phyloP scores from a whole-genome alignment of 495 filamentous ascomycete genomes.

The Podospora tetraspora region DNA sequence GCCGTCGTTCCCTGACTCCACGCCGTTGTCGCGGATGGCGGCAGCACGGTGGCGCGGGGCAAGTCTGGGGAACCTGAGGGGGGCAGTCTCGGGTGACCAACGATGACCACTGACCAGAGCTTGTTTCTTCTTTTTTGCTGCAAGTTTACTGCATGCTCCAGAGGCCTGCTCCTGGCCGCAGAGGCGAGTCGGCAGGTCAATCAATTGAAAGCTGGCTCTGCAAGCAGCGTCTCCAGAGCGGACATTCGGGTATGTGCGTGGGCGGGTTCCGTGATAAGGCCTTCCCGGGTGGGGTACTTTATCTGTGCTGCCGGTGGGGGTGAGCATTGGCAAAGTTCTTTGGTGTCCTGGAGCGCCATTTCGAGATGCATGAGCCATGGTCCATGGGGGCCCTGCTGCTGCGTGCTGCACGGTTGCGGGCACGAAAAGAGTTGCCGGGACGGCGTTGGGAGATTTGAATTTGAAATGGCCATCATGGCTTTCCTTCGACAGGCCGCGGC shows the following conservation, averaged over 20 bases:
- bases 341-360: background rate
- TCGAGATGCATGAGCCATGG: background rate
- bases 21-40: background rate
- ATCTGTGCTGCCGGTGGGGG: background rate
- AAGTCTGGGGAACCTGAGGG: background rate
- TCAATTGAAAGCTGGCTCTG: background rate
- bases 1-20: background rate
- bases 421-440: background rate
- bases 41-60: background rate
- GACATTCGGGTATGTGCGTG: background rate
- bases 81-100: background rate
- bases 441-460: background rate
- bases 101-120: background rate
- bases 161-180: background rate
- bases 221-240: background rate
- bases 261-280: background rate
- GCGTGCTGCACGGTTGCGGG: background rate
- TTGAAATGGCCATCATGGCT: no score
- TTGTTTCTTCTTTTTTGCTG: background rate
- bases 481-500: background rate
- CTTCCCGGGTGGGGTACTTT: background rate
- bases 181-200: background rate
- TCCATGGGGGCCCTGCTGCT: background rate
- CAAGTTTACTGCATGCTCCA: background rate
- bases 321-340: background rate